Base-by-base conservation (phyloP, 164 flowering plant genomes). In the Saururus chinensis region DNA sequence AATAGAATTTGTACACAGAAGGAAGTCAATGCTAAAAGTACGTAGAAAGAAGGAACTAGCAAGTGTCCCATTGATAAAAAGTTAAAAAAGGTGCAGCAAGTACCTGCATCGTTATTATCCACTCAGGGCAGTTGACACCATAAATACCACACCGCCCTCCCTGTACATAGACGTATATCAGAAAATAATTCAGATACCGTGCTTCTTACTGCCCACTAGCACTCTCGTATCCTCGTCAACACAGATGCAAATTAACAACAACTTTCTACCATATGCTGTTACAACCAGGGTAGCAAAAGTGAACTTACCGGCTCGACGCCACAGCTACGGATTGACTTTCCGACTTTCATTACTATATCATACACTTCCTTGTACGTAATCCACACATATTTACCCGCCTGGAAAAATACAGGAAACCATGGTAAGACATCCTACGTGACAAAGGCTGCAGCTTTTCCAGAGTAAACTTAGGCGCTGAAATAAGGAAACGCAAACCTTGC, bases 41-140 rank as follows among this genome's bases (percentile, higher is more conserved):
- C 22, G 5, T 7, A 24, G 35, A 55, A 55, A 35, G 16, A 23
- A 30, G 37, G 37, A 55, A 8, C 13, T 21, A 54, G 25, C 23
- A 21, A 21, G 26, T 54, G 13, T 5, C 21, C 8, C 23, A 7
- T 25, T 4, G 17, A 21, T 9, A 26, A 25, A 7, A 48, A 23
- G 20, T 25, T 9, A 41, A 16, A 4, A 11, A 23, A 19, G 20
- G 49, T 4, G 13, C 41, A 10, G 6, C 5, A 60, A 35, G 25
- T 74, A 95, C 99, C 97, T 95, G 81, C 99, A 95, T 91, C 74
- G 95, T 87, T 58, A 95, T 80, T 37, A 95, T 74, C 99, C 99
- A 95, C 70, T 87, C 90, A 8, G 92, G 70, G 67, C 84, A 81
- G 64, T 95, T 95, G 52, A 74, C 80, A 68, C 99, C 96, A 77